Conservation (phyloP, 2,329 filamentous ascomycete genomes). For the Colletotrichum tofieldiae region DNA sequence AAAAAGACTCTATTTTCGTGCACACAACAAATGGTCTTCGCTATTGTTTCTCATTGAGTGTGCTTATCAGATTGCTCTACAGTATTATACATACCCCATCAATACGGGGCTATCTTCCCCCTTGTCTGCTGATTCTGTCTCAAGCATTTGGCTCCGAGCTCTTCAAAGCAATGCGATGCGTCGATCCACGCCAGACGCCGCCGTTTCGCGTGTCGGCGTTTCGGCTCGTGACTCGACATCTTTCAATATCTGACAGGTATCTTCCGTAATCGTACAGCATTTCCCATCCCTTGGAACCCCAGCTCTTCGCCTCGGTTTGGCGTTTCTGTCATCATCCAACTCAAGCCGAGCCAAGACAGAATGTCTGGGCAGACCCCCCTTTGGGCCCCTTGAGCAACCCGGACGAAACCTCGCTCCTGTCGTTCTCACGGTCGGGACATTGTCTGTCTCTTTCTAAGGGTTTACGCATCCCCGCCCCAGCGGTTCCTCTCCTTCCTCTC, state of each 20-base stretch:
- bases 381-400: not conserved
- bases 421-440: not conserved
- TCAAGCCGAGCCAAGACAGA: conserved; percentile 27
- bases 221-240: conserved; percentile 29
- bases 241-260: conserved; percentile 5
- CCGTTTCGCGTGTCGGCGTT: conserved; percentile 22
- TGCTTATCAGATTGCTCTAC: not conserved
- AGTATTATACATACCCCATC: conserved; percentile 4
- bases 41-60: not conserved
- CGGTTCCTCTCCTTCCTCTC: conserved; percentile 65
- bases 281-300: not conserved
- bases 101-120: not conserved
- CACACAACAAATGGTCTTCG: too few species aligned
- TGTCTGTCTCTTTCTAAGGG: not conserved
- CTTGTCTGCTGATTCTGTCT: not conserved
- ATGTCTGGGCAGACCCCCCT: not conserved
- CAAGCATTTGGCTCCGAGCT: conserved; percentile 4
- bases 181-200: conserved; percentile 7
- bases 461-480: conserved; percentile 58
- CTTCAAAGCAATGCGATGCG: conserved; percentile 14
- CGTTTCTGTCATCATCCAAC: not conserved
- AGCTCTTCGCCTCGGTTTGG: conserved; percentile 9
- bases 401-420: not conserved
- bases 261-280: conserved; percentile 10
- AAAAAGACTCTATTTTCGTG: conserved; percentile 1